These are phyloP conservation scores for Dujonia santamariae DNA, from an alignment of 1,139 yeast species.

Conservation along the genomic window DNA sequence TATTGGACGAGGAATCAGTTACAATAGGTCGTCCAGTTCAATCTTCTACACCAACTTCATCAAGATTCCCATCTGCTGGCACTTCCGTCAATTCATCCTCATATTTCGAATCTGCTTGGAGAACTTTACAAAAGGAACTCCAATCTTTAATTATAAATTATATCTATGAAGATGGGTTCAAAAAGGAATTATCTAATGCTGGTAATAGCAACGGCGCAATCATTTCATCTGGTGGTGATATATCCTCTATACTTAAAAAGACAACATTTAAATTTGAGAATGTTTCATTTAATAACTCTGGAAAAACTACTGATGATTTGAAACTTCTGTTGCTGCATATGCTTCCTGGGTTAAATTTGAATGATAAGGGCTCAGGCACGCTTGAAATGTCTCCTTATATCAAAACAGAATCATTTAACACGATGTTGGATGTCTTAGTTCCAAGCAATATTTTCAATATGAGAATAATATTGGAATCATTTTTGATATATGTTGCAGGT, in stretches of 20 bases:
- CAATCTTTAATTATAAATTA: conserved; percentile 56
- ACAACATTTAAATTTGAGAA: conserved; percentile 49
- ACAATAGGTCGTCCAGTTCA: background rate
- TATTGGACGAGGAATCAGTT: conserved; percentile 11
- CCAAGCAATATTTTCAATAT: conserved; percentile 79
- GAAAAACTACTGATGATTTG: conserved; percentile 41
- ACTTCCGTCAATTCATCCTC: background rate
- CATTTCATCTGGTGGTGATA: conserved; percentile 10
- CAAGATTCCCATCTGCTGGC: background rate
- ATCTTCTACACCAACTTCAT: conserved; percentile 5
- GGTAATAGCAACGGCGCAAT: background rate
- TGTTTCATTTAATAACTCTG: conserved; percentile 32
- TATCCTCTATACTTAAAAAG: conserved; percentile 21
- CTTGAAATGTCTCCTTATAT: conserved; percentile 46
- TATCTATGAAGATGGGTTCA: conserved; percentile 24
- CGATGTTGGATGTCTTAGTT: conserved; percentile 64
- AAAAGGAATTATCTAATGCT: conserved; percentile 2
- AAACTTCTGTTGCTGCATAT: conserved; percentile 49
- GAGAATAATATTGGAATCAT: conserved; percentile 66
- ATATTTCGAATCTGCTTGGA: conserved; percentile 57
- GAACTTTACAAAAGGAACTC: conserved; percentile 54
- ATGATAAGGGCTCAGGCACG: conserved; percentile 12
- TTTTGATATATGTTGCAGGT: conserved; percentile 55
- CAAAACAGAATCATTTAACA: conserved; percentile 51
- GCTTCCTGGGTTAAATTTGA: conserved; percentile 58